A percentile compares a stretch with the other conserved stretches of the same genome.
These are phyloP conservation scores for Kluyveromyces marxianus DNA, from an alignment of 1,139 yeast genomes.

Conservation along the genomic window DNA sequence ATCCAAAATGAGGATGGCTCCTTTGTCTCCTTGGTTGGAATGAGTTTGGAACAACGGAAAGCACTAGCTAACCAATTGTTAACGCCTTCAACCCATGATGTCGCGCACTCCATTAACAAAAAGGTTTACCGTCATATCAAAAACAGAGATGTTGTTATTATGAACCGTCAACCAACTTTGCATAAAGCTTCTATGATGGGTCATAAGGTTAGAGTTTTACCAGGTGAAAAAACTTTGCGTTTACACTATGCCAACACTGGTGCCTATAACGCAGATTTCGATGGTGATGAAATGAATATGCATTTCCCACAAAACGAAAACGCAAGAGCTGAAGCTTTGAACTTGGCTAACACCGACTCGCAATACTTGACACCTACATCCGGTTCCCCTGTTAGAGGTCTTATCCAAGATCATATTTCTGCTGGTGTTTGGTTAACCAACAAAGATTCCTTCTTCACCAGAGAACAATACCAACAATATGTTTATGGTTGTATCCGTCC, in stretches of 20 bases:
- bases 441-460: constrained; percentile 83
- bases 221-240: constrained; percentile 94
- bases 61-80: constrained; percentile 92
- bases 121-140: constrained; percentile 92
- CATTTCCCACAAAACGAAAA: constrained; percentile 99
- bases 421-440: constrained; percentile 98
- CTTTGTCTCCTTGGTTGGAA: constrained; percentile 70
- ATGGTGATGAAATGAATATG: constrained; percentile 99
- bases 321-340: constrained; percentile 93
- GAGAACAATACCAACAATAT: constrained; percentile 89
- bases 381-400: constrained; percentile 96
- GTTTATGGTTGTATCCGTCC: constrained; percentile 93
- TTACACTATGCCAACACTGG: constrained; percentile 98
- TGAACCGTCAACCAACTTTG: constrained; percentile 98
- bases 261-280: constrained; percentile 98
- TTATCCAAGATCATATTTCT: constrained; percentile 97
- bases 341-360: constrained; percentile 92
- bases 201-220: constrained; percentile 92
- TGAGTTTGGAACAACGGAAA: constrained; percentile 89
- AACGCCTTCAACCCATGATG: constrained; percentile 62
- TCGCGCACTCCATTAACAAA: constrained; percentile 60
- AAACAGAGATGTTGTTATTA: constrained; percentile 89
- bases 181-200: constrained; percentile 99
- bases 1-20: constrained; percentile 97
- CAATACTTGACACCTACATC: constrained; percentile 98